Evolutionary conservation across 805 yeast genomes (phyloP).

Genomic region (Suhomyces faveliae): DNA sequence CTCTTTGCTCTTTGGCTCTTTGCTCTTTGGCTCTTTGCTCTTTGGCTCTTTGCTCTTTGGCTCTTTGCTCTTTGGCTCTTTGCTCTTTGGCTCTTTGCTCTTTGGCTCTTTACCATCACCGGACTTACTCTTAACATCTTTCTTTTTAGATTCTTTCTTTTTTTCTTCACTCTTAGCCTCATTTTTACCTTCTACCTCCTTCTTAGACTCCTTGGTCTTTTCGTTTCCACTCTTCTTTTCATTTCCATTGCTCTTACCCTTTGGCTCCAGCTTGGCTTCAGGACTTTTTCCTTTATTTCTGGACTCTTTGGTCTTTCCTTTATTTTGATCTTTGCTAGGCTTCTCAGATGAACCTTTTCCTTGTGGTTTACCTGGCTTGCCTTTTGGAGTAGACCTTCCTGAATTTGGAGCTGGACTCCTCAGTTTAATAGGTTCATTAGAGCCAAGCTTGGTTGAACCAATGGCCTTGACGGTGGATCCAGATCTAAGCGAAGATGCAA

Average conservation of each 20-base stretch:
- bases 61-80: not conserved
- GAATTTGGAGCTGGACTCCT: not conserved
- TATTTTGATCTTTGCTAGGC: not conserved
- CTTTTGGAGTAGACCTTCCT: slow-evolving; percentile 2
- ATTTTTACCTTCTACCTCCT: not conserved
- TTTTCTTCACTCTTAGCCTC: not conserved
- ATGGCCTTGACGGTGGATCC: slow-evolving; percentile 41
- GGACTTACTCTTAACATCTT: too few relatives aligned
- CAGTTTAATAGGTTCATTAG: slow-evolving; percentile 1
- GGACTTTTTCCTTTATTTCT: not conserved
- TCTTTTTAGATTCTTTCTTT: too few relatives aligned
- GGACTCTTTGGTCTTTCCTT: not conserved
- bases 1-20: not conserved
- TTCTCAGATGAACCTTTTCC: not conserved
- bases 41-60: not conserved
- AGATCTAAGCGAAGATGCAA: slow-evolving; percentile 31
- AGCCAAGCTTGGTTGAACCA: slow-evolving; percentile 26
- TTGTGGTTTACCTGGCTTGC: not conserved
- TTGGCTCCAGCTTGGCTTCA: not conserved
- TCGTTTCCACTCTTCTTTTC: not conserved
- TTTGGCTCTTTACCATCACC: too few relatives aligned
- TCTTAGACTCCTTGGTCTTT: not conserved
- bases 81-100: not conserved
- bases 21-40: not conserved
- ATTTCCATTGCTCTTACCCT: not conserved